Evolutionary conservation across 2,329 filamentous ascomycete species (phyloP), one percentile per base, ranked within the genome.

Genomic region (Talaromyces verruculosus): DNA sequence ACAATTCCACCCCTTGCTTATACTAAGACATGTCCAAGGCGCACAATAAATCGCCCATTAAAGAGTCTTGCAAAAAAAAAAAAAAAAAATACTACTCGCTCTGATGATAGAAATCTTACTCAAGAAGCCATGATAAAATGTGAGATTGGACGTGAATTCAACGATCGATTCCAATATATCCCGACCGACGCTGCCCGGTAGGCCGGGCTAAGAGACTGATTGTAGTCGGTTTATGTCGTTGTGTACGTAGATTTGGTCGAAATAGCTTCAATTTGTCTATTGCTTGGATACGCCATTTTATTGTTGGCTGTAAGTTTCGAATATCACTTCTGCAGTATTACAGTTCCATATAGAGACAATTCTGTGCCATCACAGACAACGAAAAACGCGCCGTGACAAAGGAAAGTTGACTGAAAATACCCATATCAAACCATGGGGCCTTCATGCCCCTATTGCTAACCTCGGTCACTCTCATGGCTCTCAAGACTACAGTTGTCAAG

Each of bases 151-250:
- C 45, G 22, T 28, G 22, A 15, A 25, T 49, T 49, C 5, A 3
- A 28, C 5, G 22, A 28, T 25, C 19, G 4, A 51, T 17, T 51
- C 17, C 17, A n/a, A n/a, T 43, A 37, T 37, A 37, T 30, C 37
- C 61, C 35, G 45, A 58, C 57, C 58, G 33, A 45, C 45, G 25
- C 64, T 65, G 6, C 25, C 35, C 2, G 35, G 25, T 30, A 22
- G n/a, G 0, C 59, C 58, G 22, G 45, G 64, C 8, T 3, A 39
- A n/a, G 64, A 58, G 25, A 60, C 49, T n/a, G 37, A 33, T 28
- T 64, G 63, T 6, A 64, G n/a, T 25, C 51, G n/a, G 43, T 60
- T 64, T 33, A 64, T 64, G 43, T 64, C 63, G 22, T 60, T 60
- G 39, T 60, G 57, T 5, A 60, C 25, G 28, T 43, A 37, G 7